These are phyloP conservation scores for Chlorella sp. DNA, from an alignment of 139 green algal species.

Conservation along the genomic window DNA sequence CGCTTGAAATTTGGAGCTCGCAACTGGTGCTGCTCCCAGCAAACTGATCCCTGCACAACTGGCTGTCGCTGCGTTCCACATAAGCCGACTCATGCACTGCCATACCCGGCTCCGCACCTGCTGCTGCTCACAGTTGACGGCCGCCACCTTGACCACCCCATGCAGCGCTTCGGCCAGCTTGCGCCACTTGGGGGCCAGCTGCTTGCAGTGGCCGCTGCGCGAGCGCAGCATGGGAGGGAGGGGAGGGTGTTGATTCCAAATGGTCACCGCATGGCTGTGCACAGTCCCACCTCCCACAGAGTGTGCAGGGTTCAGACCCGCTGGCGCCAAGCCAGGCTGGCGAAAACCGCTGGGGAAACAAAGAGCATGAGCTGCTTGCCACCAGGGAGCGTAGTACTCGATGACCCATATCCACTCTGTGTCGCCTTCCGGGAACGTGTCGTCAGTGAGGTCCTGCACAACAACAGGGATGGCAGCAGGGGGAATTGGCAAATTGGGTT, in stretches of 20 bases:
- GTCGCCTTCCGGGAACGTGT: conserved; percentile 62
- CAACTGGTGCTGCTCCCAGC: no score
- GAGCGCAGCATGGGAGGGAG: background rate
- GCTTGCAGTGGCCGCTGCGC: conserved; percentile 75
- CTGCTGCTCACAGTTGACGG: conserved; percentile 85
- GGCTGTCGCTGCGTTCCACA: no score
- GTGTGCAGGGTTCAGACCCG: no score
- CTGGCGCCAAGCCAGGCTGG: no score
- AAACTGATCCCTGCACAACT: no score
- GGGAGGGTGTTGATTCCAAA: no score
- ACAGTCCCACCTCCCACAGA: no score
- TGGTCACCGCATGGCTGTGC: no score
- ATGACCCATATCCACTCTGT: conserved; percentile 73
- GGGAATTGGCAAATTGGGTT: no score
- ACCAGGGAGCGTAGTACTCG: conserved; percentile 83
- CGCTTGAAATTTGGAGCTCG: no score
- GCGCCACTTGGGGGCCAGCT: conserved; percentile 78
- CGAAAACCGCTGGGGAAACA: background rate
- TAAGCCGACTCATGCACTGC: no score
- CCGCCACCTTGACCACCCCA: conserved; percentile 76
- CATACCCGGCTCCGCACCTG: conserved; percentile 24
- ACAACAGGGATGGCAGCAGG: no score
- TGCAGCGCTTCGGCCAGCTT: conserved; percentile 71
- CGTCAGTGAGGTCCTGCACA: conserved; percentile 43
- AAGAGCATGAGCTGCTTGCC: background rate